Evolutionary conservation across 2,329 filamentous ascomycete species (phyloP), one percentile per base, ranked within the genome.

Genomic region (Fusarium sp.): DNA sequence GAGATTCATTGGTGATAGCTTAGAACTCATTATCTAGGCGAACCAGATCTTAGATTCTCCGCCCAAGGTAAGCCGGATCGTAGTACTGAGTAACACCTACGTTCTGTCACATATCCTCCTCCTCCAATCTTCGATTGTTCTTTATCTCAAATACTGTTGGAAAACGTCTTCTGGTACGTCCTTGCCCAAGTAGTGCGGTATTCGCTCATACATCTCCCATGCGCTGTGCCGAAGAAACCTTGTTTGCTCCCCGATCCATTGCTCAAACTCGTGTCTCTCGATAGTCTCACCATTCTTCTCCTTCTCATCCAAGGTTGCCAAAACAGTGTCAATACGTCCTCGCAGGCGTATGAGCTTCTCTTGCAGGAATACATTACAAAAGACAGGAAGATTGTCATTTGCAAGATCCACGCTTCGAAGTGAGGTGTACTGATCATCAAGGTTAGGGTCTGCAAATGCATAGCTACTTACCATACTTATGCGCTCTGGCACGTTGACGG

Each of bases 401-500:
- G 50, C 17, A 3, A 59, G 17, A 43, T 68, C 45, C 11, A 68
- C 35, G 43, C 65, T 64, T 54, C 52, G 58, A n/a, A 68, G 52
- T 7, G 60, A 64, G 6, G 65, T 68, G 22, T 60, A 60, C 14
- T 20, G 58, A n/a, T 68, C 65, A 38, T 68, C 65, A 10, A 61
- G 60, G 27, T 68, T 45, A 4, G 65, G 65, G 33, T 68, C 65
- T 6, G 40, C 38, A 20, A 59, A 68, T 25, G 27, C 30, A 43
- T 68, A 68, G 65, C 65, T 68, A 40, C 63, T 68, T 30, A 68
- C 65, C 17, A 68, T 17, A 17, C 65, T 68, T 6, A 68, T 60
- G 25, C 65, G 65, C 52, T 68, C 65, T 32, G 32, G 30, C 22
- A 60, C 63, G 33, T 68, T 68, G 22, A 22, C 32, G 14, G 52